phyloP scores from a whole-genome alignment of 2,329 filamentous ascomycete genomes.

The Botryosphaeria dothidea region DNA sequence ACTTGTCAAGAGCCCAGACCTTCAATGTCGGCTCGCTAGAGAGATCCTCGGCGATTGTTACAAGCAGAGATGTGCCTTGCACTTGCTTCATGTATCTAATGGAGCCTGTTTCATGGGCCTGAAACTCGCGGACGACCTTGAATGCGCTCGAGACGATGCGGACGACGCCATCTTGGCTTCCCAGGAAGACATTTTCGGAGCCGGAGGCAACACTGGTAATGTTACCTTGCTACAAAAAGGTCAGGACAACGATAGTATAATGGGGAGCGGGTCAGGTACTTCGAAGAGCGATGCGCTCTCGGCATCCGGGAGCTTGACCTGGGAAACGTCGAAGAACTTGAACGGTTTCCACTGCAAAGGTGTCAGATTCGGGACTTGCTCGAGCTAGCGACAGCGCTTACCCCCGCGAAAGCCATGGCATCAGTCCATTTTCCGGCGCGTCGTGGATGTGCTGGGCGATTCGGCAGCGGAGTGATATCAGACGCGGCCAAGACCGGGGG shows the following conservation, averaged over 20 bases:
- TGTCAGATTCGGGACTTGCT: not conserved
- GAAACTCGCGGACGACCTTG: conserved; percentile 84
- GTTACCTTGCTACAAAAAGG: conserved; percentile 54
- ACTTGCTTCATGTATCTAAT: conserved; percentile 93
- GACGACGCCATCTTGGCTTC: conserved; percentile 80
- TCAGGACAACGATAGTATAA: conserved; percentile 25
- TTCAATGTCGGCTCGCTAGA: conserved; percentile 86
- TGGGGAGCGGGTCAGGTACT: conserved; percentile 51
- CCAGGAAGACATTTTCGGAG: conserved; percentile 86
- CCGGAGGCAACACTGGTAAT: conserved; percentile 83
- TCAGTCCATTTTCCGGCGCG: conserved; percentile 18
- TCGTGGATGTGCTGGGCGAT: not conserved
- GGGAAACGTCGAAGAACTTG: conserved; percentile 96
- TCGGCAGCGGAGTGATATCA: conserved; percentile 10
- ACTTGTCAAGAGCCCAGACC: conserved; percentile 95
- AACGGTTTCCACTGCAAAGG: conserved; percentile 88
- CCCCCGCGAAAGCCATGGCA: conserved; percentile 45
- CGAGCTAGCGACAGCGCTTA: conserved; percentile 20
- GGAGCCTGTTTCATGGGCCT: conserved; percentile 75
- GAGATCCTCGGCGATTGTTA: conserved; percentile 86
- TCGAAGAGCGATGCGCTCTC: conserved; percentile 79
- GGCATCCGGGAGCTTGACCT: conserved; percentile 76
- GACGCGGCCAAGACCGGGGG: conserved; percentile 3
- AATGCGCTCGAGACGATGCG: conserved; percentile 85
- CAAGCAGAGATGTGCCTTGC: conserved; percentile 79